phyloP scores from a whole-genome alignment of 164 flowering plant species.

The Magnolia sinica region DNA sequence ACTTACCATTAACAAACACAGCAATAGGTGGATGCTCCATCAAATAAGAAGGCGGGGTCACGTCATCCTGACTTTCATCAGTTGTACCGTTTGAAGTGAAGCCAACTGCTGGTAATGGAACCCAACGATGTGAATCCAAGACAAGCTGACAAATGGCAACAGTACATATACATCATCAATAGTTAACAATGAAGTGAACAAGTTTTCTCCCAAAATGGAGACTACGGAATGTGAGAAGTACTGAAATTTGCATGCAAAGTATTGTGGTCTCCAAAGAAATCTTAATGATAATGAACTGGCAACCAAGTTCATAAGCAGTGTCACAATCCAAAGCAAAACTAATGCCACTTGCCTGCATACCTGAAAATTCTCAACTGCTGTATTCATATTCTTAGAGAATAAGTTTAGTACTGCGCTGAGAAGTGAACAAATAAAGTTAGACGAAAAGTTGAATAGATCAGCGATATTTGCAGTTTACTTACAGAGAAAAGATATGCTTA shows the following conservation, averaged over 20 bases:
- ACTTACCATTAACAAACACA: slow-evolving; percentile 85
- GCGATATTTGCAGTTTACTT: not conserved
- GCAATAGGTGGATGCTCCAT: slow-evolving; percentile 99
- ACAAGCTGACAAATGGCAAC: slow-evolving; percentile 54
- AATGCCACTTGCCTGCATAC: slow-evolving; percentile 31
- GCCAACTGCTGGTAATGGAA: slow-evolving; percentile 85
- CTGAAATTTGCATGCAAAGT: not conserved
- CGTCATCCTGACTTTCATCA: slow-evolving; percentile 80
- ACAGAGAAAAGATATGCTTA: slow-evolving; percentile 22
- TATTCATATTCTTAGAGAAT: slow-evolving; percentile 78
- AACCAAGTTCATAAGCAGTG: too few relatives aligned
- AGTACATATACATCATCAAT: slow-evolving; percentile 3
- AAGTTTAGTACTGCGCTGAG: slow-evolving; percentile 90
- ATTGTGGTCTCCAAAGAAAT: too few relatives aligned
- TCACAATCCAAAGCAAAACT: too few relatives aligned
- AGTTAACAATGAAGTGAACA: not conserved
- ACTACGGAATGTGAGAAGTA: not conserved
- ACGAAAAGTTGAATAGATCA: not conserved
- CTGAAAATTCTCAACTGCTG: slow-evolving; percentile 98
- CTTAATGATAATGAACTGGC: too few relatives aligned
- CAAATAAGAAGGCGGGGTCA: slow-evolving; percentile 82
- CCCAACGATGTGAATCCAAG: slow-evolving; percentile 98
- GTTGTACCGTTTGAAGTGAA: slow-evolving; percentile 50
- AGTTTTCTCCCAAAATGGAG: not conserved
- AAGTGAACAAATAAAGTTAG: slow-evolving; percentile 12